Evolutionary conservation across 257 asterid species (phyloP).

Genomic region (Nemophila menziesii): DNA sequence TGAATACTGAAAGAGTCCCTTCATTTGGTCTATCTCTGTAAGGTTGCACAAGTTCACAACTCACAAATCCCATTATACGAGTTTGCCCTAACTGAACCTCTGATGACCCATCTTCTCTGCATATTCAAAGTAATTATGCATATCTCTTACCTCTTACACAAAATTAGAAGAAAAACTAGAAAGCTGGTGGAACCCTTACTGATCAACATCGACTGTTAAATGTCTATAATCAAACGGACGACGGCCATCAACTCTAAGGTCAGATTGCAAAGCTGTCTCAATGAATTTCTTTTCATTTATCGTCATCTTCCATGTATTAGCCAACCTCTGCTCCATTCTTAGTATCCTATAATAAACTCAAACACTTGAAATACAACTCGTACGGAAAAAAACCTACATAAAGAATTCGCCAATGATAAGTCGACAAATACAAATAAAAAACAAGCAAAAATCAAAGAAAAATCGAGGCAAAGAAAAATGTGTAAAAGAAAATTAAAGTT

Average conservation of each 20-base stretch:
- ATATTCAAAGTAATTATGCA: slow-evolving; percentile 6
- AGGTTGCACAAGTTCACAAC: slow-evolving; percentile 84
- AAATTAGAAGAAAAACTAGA: too few relatives aligned
- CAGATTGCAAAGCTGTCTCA: slow-evolving; percentile 58
- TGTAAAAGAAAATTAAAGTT: too few relatives aligned
- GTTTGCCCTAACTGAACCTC: slow-evolving; percentile 94
- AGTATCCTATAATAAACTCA: too few relatives aligned
- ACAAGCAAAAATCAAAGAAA: too few relatives aligned
- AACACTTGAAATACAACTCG: too few relatives aligned
- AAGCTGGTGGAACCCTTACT: slow-evolving; percentile 28
- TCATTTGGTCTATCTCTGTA: slow-evolving; percentile 85
- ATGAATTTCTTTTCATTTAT: slow-evolving; percentile 75
- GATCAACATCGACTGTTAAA: slow-evolving; percentile 56
- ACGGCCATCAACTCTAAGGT: slow-evolving; percentile 84
- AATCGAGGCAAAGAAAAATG: too few relatives aligned
- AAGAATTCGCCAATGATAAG: too few relatives aligned
- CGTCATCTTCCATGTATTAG: slow-evolving; percentile 57
- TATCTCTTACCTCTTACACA: too few relatives aligned
- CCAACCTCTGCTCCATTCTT: slow-evolving; percentile 78
- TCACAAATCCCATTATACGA: slow-evolving; percentile 75
- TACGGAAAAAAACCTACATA: too few relatives aligned
- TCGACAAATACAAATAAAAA: too few relatives aligned
- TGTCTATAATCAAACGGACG: slow-evolving; percentile 72
- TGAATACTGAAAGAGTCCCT: slow-evolving; percentile 69
- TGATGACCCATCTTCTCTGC: slow-evolving; percentile 92